A percentile compares a stretch with the other conserved stretches of the same genome.
These are phyloP conservation scores for Blastobotrys apis DNA, from an alignment of 1,139 yeast species.

Conservation along the genomic window DNA sequence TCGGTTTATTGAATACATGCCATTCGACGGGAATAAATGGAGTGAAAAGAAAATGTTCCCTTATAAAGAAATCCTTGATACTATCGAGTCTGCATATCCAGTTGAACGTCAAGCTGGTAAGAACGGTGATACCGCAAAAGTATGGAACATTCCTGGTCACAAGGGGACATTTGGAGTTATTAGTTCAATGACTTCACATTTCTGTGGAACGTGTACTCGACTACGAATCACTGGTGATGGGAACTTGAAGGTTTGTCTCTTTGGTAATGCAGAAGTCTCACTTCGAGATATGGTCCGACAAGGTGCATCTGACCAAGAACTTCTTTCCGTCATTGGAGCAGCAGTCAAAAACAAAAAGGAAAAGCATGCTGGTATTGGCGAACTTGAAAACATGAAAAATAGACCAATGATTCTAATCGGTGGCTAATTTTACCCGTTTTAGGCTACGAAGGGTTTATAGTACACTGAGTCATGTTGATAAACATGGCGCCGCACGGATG, in stretches of 20 bases:
- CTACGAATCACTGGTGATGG: constrained; percentile 49
- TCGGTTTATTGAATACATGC: constrained; percentile 53
- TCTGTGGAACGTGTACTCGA: constrained; percentile 48
- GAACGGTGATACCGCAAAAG: constrained; percentile 47
- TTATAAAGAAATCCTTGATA: constrained; percentile 40
- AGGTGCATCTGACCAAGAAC: constrained; percentile 33
- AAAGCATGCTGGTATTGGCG: constrained; percentile 48
- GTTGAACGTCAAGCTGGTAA: constrained; percentile 28
- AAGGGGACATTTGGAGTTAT: constrained; percentile 47
- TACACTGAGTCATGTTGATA: constrained; percentile 40
- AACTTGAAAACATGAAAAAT: constrained; percentile 43
- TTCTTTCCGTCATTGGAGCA: constrained; percentile 39
- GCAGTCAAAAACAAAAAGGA: constrained; percentile 45
- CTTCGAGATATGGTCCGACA: constrained; percentile 42
- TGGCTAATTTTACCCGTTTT: constrained; percentile 32
- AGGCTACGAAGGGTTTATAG: background rate
- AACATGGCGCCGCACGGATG: constrained; percentile 46
- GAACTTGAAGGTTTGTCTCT: constrained; percentile 48
- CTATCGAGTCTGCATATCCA: constrained; percentile 30
- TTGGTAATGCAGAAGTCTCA: constrained; percentile 49
- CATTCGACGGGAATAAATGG: constrained; percentile 52
- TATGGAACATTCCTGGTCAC: constrained; percentile 40
- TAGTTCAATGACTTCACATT: constrained; percentile 50
- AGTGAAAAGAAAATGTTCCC: constrained; percentile 41
- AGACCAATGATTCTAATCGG: constrained; percentile 54